These are phyloP conservation scores for Xylaria bambusicola DNA, from an alignment of 495 filamentous ascomycete species.

Conservation along the genomic window DNA sequence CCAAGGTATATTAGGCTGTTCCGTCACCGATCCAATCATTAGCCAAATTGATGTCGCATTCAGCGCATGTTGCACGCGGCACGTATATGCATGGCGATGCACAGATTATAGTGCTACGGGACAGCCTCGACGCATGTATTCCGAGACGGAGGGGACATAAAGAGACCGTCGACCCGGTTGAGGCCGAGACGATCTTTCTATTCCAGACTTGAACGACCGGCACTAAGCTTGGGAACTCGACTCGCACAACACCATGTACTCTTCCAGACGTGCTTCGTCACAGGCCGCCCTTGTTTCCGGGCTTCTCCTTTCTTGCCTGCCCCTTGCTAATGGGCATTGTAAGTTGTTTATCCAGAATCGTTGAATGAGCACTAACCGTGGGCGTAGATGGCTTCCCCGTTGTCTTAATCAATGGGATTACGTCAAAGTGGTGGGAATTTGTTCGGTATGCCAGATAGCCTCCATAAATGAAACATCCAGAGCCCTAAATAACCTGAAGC, in stretches of 20 bases:
- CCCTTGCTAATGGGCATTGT: neutral
- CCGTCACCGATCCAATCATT: neutral
- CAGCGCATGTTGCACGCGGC: neutral
- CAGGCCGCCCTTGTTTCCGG: neutral
- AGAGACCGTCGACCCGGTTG: neutral
- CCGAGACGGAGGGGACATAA: neutral
- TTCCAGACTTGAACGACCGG: neutral
- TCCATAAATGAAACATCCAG: neutral
- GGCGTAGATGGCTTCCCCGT: neutral
- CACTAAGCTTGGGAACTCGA: neutral
- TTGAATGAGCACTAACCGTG: neutral
- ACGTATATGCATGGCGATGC: neutral
- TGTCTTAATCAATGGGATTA: conserved; percentile 1
- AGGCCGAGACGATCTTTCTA: neutral
- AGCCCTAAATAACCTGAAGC: neutral
- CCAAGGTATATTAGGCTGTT: neutral
- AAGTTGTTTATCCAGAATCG: neutral
- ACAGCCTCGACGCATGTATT: neutral
- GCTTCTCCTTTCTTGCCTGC: neutral
- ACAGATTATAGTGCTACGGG: neutral
- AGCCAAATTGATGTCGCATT: neutral
- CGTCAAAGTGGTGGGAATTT: neutral
- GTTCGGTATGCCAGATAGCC: neutral
- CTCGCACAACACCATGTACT: neutral
- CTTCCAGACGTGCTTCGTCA: neutral